Conservation (phyloP, 176 grass and related monocot genomes). For the Lolium multiflorum region DNA sequence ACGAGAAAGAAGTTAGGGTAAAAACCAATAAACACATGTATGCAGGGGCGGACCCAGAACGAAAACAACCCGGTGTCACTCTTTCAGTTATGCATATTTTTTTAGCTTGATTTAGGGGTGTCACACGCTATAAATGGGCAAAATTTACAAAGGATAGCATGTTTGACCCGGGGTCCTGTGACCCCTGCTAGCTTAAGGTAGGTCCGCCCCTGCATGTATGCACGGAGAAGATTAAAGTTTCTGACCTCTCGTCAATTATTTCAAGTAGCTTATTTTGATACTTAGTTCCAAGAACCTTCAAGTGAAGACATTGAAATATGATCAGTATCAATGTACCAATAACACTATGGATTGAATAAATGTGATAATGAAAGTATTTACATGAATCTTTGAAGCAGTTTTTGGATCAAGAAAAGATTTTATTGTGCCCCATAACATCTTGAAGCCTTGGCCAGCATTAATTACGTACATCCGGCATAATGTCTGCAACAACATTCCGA, state of each 20-base stretch:
- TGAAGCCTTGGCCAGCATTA: constrained; percentile 95
- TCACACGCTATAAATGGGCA: no score
- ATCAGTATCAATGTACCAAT: constrained; percentile 16
- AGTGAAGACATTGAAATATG: constrained; percentile 38
- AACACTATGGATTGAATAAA: constrained; percentile 35
- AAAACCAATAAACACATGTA: constrained; percentile 39
- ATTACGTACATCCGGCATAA: constrained; percentile 85
- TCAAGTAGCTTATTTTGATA: constrained; percentile 91
- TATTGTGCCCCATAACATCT: constrained; percentile 89
- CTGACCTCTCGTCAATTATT: constrained; percentile 89
- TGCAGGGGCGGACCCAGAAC: no score
- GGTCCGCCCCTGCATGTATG: no score
- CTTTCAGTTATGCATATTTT: no score
- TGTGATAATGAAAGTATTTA: constrained; percentile 40
- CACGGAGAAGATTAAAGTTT: constrained; percentile 21
- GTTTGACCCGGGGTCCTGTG: no score
- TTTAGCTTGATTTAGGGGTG: no score
- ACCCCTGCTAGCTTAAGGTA: no score
- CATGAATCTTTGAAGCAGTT: constrained; percentile 98
- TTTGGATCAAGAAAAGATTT: constrained; percentile 99
- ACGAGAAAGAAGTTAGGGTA: constrained; percentile 45
- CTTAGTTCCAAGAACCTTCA: constrained; percentile 94
- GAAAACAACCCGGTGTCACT: no score
- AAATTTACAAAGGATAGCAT: no score
- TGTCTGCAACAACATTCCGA: constrained; percentile 62